Evolutionary conservation across 805 yeast genomes (phyloP), one percentile per base, ranked within the genome.

Genomic region (Grigorovia yakushimaensis): DNA sequence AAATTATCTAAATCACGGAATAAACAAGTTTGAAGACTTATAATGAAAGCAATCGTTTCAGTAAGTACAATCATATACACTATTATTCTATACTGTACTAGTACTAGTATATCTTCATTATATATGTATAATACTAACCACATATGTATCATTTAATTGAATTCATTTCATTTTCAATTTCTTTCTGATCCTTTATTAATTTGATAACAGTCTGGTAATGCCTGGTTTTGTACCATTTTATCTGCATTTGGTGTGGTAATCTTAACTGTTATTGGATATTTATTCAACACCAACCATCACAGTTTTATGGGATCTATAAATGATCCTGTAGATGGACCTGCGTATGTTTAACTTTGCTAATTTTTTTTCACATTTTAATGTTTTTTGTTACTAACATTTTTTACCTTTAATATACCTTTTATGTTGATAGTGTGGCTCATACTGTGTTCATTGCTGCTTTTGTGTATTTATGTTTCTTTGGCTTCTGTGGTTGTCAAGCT

Each of bases 171-270:
- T n/a, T n/a, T n/a, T n/a, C n/a, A n/a, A n/a, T n/a, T n/a, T n/a
- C n/a, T n/a, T n/a, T n/a, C n/a, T n/a, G n/a, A n/a, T n/a, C n/a
- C n/a, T 27, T 5, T 49, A 37, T 44, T 24, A 21, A 17, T n/a
- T 8, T 36, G n/a, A 17, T 19, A 15, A 35, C 24, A 81, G 84
- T 71, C 93, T 43, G 85, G 81, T 23, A 82, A 86, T 60, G 98
- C 98, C 21, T 91, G 95, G 86, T 88, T 86, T 66, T 91, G 98
- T 65, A 91, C 98, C 41, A 76, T 91, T 39, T 73, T 93, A 41
- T 88, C 97, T 44, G 88, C 93, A 15, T 91, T 91, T 65, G 98
- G 94, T 49, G 81, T 91, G 33, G 83, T 88, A 42, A 93, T 91
- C 48, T 76, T 91, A 43, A 76, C 94, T 10, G 84, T 86, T 48